Evolutionary conservation across 2,329 filamentous ascomycete species (phyloP).

Genomic region (Pestalotiopsis sp.): DNA sequence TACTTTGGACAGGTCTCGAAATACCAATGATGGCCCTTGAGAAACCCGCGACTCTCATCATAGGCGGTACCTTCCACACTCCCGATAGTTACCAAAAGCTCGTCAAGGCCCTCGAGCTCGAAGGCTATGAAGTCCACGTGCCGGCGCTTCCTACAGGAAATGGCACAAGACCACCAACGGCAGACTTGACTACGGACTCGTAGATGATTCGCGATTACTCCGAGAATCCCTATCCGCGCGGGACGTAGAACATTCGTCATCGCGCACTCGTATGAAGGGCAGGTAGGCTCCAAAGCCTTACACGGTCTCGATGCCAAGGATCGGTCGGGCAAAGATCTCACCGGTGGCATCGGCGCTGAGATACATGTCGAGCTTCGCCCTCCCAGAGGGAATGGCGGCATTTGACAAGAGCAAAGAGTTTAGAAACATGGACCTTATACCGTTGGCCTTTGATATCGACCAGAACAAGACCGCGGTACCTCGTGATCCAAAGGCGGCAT

Average conservation of each 20-base stretch:
- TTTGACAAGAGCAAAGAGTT: constrained; percentile 19
- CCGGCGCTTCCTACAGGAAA: constrained; percentile 20
- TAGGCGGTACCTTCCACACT: constrained; percentile 21
- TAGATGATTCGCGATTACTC: constrained; percentile 21
- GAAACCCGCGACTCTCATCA: constrained; percentile 16
- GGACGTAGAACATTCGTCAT: constrained; percentile 24
- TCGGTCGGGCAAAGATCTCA: constrained; percentile 17
- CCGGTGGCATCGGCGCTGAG: constrained; percentile 28
- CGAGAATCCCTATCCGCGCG: constrained; percentile 21
- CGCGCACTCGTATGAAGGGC: constrained; percentile 31
- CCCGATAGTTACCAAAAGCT: constrained; percentile 20
- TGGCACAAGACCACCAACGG: constrained; percentile 24
- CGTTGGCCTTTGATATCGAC: constrained; percentile 17
- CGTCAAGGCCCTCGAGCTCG: constrained; percentile 4
- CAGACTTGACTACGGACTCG: constrained; percentile 23
- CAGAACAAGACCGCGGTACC: constrained; percentile 15
- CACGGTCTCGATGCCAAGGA: constrained; percentile 19
- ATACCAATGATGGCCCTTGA: background rate
- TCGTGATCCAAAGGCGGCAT: constrained; percentile 14
- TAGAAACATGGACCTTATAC: constrained; percentile 12
- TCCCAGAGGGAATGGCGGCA: constrained; percentile 15
- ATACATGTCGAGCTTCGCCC: constrained; percentile 21
- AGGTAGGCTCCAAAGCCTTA: constrained; percentile 29
- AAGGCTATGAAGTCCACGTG: constrained; percentile 21
- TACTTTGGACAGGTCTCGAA: too few species aligned